Evolutionary conservation across 495 filamentous ascomycete species (phyloP).

Genomic region (Neurospora africana): DNA sequence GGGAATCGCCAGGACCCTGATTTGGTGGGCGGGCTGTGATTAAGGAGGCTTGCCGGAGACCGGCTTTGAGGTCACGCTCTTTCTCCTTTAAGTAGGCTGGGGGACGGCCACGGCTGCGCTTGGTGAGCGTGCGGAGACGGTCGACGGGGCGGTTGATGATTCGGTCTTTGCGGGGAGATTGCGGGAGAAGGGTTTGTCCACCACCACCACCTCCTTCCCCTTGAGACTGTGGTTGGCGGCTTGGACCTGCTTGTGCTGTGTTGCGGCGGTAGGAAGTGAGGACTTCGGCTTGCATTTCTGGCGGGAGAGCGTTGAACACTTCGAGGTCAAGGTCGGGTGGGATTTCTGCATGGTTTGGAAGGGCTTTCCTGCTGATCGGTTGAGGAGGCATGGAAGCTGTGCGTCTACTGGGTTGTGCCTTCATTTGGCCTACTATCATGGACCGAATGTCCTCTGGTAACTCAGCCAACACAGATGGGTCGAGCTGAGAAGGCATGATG

Average conservation of each 20-base stretch:
- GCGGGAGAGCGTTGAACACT: slow-evolving; percentile 65
- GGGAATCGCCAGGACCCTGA: neutral
- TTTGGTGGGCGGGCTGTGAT: neutral
- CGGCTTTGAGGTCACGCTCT: neutral
- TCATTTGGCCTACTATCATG: slow-evolving; percentile 44
- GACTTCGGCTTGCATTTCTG: slow-evolving; percentile 73
- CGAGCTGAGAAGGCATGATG: slow-evolving; percentile 69
- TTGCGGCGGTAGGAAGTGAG: slow-evolving; percentile 50
- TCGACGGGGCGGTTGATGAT: slow-evolving; percentile 23
- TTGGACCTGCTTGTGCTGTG: slow-evolving; percentile 4
- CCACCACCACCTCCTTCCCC: slow-evolving; percentile 3
- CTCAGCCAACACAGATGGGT: slow-evolving; percentile 64
- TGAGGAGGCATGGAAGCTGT: slow-evolving; percentile 3
- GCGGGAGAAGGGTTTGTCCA: slow-evolving; percentile 38
- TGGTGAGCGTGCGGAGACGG: slow-evolving; percentile 36
- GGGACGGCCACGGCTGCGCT: slow-evolving; percentile 32
- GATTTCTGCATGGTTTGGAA: slow-evolving; percentile 10
- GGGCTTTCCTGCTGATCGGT: neutral
- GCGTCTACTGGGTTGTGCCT: slow-evolving; percentile 9
- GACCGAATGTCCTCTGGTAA: slow-evolving; percentile 70
- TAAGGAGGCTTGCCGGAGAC: neutral
- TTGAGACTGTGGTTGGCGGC: slow-evolving; percentile 7
- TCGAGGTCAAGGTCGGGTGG: slow-evolving; percentile 57
- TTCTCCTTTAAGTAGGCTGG: neutral
- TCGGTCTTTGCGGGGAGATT: slow-evolving; percentile 48